Base-by-base conservation (phyloP, 441 rosid species). In the Aleurites moluccanus region DNA sequence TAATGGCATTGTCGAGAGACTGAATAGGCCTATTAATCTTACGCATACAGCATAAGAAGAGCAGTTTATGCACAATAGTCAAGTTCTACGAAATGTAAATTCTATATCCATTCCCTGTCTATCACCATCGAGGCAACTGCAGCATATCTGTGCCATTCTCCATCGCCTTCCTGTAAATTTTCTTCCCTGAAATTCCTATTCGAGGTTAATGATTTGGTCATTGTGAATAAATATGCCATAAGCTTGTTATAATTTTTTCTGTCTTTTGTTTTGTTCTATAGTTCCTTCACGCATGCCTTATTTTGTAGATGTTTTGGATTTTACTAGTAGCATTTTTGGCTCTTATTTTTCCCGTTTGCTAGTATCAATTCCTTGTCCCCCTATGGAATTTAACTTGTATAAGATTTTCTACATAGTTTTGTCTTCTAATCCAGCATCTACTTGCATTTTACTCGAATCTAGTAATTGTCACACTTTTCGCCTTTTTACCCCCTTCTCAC, bases 1-100 rank as follows among this genome's bases (percentile, higher is more conserved):
- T 10, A 86, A 70, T 13, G 91, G 91, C 63, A 87, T 93, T 42
- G 90, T 96, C 28, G 98, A 89, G 35, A 88, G 95, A 85, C 72
- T 95, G 78, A 87, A 83, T 73, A 86, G 90, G 72, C 79, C 85
- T 64, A 81, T 89, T 83, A 91, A 86, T 82, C 87, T 89, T 50
- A 91, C 99, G 1, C 97, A 93, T 73, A 92, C 99, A 2, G 97
- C 98, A 47, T 96, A 85, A 92, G n/a, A 64, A 52, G 42, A 64
- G 64, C 27, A 49, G 70, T 50, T 38, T 5, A 72, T 52, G 63
- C 74, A 16, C 44, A 57, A 40, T 28, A 73, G 28, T 49, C 64
- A 59, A 33, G 70, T 73, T 70, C 60, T n/a, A 20, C 44, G 40
- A 70, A 75, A 72, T 92, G 92, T 90, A 90, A 79, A 92, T 89